Percentiles rank a stretch among this genome's conserved stretches.
These are phyloP conservation scores for Rhododendron vialii DNA, from an alignment of 148 eudicot genomes.

Conservation along the genomic window DNA sequence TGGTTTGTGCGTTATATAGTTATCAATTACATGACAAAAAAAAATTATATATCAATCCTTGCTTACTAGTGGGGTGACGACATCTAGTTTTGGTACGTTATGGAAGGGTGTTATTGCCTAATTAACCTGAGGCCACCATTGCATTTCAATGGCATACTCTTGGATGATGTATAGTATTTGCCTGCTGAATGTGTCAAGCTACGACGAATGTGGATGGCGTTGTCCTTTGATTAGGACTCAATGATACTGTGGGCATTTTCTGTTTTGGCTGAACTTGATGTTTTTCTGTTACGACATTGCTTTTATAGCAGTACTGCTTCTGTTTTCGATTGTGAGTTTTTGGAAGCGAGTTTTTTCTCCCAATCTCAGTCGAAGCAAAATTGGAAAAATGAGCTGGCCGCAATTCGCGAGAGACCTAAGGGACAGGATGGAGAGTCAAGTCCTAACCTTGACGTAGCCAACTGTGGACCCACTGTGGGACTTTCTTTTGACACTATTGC, in stretches of 20 bases:
- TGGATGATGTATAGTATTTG: not conserved
- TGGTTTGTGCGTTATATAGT: too few species aligned
- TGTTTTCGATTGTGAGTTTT: not conserved
- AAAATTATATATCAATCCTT: not conserved
- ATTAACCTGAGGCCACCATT: not conserved
- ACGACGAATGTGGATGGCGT: not conserved
- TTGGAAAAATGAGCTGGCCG: conserved; percentile 41
- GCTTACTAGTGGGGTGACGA: too few species aligned
- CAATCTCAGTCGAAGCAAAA: not conserved
- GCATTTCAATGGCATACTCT: not conserved
- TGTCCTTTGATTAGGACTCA: not conserved
- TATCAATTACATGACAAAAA: too few species aligned
- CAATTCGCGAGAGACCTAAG: conserved; percentile 63
- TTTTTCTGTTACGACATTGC: not conserved
- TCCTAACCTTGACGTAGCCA: conserved; percentile 77
- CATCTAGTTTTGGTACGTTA: not conserved
- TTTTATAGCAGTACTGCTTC: not conserved
- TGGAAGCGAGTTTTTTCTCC: not conserved
- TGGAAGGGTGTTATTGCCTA: not conserved
- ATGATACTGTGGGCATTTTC: not conserved
- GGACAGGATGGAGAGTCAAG: conserved; percentile 30
- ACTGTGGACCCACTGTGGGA: conserved; percentile 92
- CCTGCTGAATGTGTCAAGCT: not conserved
- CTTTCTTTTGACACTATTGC: conserved; percentile 59
- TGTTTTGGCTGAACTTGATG: not conserved